Base-by-base conservation (phyloP, 176 grass and related monocot species). In the Aegilops bicornis region DNA sequence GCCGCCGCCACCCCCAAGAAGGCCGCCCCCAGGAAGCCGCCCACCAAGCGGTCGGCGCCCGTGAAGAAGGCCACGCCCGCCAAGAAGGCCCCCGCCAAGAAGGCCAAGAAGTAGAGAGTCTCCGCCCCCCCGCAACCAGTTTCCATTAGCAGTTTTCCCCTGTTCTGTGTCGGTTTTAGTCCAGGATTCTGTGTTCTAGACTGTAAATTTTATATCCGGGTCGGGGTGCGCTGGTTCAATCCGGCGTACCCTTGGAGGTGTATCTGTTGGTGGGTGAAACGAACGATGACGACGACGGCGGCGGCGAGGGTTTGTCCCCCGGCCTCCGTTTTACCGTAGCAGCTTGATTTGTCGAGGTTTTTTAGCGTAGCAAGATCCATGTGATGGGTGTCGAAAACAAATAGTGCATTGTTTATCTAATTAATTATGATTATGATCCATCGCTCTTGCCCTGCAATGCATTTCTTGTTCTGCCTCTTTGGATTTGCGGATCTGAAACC, bases 81-180 rank as follows among this genome's bases (percentile, higher is more conserved):
- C 0, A 56, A 77, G 73, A 76, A 76, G 27, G 30, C 85, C 1
- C 68, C 92, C 20, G 36, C 63, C 8, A 84, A 78, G 84, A 91
- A 87, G 85, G 87, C 79, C 25, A 96, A 89, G 92, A 97, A 97
- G 77, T 92, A 92, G 90, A 84, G 4, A 8, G 36, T 22, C 1
- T 5, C 54, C 19, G 54, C 9, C 54, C 54, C 1, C 19, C 54
- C 19, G 54, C 54, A 22, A 22, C 54, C 0, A 58, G 54, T 58
- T 22, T 22, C 54, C 54, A 22, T 22, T 58, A 58, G 52, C 52
- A 22, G 52, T 58, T 58, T 58, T 58, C 54, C 54, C 54, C 17
- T 22, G 54, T 58, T 19, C 54, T 22, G 54, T 58, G 54, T 58
- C 20, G 54, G 6, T 58, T 19, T 2, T 58, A 58, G 54, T 58